Evolutionary conservation across 2,329 filamentous ascomycete genomes (phyloP), one percentile per base, ranked within the genome.

Genomic region (Sporothrix euskadiensis): DNA sequence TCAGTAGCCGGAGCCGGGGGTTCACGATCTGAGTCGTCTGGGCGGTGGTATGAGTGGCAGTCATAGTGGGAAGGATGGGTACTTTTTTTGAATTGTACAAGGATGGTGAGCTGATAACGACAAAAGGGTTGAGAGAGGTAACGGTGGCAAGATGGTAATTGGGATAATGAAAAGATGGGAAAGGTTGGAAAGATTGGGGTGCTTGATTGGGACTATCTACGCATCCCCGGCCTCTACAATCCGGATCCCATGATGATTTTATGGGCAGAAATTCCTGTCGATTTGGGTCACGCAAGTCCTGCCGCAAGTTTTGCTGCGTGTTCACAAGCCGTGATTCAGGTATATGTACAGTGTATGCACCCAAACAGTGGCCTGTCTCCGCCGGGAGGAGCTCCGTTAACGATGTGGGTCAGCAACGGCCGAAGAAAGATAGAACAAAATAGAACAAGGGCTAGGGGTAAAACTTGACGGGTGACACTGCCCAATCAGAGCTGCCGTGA

Each of bases 1-100:
- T 85, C 71, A 74, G 73, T 30, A 74, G 65, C 44, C 57, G n/a
- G 61, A 74, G 73, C 3, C 63, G 65, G 9, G 73, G 71, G 49
- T 74, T 74, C n/a, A 44, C 49, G 12, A 72, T 61, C 22, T n/a
- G 35, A 4, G 73, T 72, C n/a, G 73, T 72, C 30, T 73, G 85
- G 81, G 3, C 68, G 10, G 71, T 71, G 59, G 69, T 41, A 4
- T 70, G 47, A 16, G 19, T 41, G 41, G 61, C n/a, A 47, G 61
- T 35, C 61, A 66, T 66, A n/a, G 19, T 26, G 22, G 22, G 16
- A 9, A 22, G 19, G n/a, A 54, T 54, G n/a, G 19, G 52, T 22
- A 22, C 22, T 22, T 54, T n/a, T 52, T 52, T 22, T 44, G 41
- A 6, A 14, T 57, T 14, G 56, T 57, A 9, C 12, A 9, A 12